These are phyloP conservation scores for Cercospora sp. DNA, from an alignment of 2,329 filamentous ascomycete species.

Conservation along the genomic window DNA sequence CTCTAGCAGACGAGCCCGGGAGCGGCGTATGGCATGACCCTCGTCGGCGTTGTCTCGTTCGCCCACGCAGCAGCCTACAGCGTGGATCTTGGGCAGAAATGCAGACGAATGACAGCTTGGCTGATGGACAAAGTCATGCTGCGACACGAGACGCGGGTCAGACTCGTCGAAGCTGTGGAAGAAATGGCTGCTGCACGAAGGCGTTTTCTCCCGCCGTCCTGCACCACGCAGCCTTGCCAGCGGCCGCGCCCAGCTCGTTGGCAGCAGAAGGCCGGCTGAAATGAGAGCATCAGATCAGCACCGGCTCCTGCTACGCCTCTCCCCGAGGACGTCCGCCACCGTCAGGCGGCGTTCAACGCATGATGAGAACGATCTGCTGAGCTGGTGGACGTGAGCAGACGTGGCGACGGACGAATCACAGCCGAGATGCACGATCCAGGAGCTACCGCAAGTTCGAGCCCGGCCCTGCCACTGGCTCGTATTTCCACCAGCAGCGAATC, in stretches of 20 bases:
- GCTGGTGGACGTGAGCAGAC: neutral
- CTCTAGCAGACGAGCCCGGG: neutral
- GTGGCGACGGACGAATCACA: neutral
- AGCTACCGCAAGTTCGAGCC: neutral
- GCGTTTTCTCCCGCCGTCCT: neutral
- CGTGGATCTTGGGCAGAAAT: conserved; percentile 5
- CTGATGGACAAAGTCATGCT: conserved; percentile 3
- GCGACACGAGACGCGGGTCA: conserved; percentile 1
- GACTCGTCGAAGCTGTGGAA: neutral
- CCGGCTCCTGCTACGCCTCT: conserved; percentile 1
- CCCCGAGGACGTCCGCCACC: conserved; percentile 4
- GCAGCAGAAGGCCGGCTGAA: neutral
- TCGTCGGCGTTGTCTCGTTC: neutral
- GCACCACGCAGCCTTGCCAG: neutral
- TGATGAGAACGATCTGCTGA: neutral
- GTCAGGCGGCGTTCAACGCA: neutral
- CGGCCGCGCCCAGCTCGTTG: neutral
- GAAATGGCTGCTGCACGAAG: conserved; percentile 1
- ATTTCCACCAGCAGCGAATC: neutral
- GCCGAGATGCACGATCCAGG: neutral
- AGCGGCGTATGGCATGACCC: conserved; percentile 1
- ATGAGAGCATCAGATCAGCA: neutral
- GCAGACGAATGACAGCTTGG: conserved; percentile 12
- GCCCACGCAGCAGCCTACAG: neutral
- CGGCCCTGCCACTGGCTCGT: neutral